Evolutionary conservation across 257 asterid genomes (phyloP).

Genomic region (Apocynum venetum): DNA sequence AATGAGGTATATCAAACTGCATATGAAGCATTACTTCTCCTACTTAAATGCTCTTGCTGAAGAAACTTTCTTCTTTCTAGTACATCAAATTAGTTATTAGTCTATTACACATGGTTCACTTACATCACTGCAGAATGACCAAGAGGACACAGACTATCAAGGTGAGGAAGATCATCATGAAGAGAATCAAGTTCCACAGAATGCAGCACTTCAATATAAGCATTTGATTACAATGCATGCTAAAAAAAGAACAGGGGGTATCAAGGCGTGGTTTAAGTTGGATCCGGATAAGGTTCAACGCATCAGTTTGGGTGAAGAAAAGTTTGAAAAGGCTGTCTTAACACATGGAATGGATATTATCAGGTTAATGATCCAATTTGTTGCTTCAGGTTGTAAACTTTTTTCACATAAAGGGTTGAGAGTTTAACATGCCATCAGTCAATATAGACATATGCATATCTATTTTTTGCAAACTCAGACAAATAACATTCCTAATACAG

Average conservation of each 20-base stretch:
- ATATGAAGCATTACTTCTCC: background rate
- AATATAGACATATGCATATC: background rate
- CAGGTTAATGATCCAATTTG: constrained; percentile 31
- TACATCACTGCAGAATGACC: constrained; percentile 18
- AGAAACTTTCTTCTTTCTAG: background rate
- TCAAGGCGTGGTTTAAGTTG: constrained; percentile 50
- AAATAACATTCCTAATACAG: background rate
- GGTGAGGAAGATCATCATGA: constrained; percentile 44
- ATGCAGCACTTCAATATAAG: constrained; percentile 47
- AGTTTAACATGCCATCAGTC: background rate
- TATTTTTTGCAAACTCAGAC: background rate
- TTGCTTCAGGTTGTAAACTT: background rate
- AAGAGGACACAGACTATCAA: constrained; percentile 25
- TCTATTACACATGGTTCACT: background rate
- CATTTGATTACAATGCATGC: constrained; percentile 60
- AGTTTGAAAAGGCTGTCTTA: constrained; percentile 57
- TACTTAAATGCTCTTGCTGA: background rate
- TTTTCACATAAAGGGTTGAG: no score
- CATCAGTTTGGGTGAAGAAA: constrained; percentile 75
- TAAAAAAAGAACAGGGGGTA: constrained; percentile 59
- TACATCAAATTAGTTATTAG: background rate
- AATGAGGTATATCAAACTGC: constrained; percentile 21
- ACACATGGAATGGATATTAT: constrained; percentile 63
- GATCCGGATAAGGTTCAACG: constrained; percentile 49
- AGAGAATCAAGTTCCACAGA: constrained; percentile 24